Conservation (phyloP, 371 early-diverging fungal genomes). For the Mucor irregularis region DNA sequence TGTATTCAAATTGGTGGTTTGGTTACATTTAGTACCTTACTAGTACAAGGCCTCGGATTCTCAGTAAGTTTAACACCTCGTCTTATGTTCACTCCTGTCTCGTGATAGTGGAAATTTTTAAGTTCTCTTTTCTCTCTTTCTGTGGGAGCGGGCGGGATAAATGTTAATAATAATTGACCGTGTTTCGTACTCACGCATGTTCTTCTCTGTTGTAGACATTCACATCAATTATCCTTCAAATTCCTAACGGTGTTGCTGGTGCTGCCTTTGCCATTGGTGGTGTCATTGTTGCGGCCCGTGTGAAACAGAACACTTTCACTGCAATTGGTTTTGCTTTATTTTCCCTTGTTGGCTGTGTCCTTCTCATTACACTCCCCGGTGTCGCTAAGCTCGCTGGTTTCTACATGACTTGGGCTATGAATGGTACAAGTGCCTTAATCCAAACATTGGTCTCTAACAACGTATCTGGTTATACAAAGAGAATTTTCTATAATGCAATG, state of each 20-base stretch:
- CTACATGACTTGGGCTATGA: conserved; percentile 26
- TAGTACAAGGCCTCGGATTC: conserved; percentile 37
- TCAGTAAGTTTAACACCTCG: conserved; percentile 22
- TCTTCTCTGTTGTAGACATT: conserved; percentile 3
- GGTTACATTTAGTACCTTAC: conserved; percentile 31
- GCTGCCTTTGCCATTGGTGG: conserved; percentile 12
- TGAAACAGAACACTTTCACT: conserved; percentile 1
- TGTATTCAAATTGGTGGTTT: conserved; percentile 38
- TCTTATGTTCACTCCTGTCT: background rate
- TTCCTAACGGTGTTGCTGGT: conserved; percentile 26
- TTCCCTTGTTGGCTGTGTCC: conserved; percentile 20
- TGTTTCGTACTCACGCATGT: background rate
- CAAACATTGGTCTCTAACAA: conserved; percentile 25
- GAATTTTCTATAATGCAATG: conserved; percentile 21
- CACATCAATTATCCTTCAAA: conserved; percentile 25
- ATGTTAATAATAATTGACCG: background rate
- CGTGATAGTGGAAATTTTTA: no score
- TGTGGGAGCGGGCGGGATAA: no score
- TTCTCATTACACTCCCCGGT: conserved; percentile 19
- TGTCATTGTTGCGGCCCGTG: conserved; percentile 6
- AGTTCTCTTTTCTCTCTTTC: background rate
- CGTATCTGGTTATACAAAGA: conserved; percentile 29
- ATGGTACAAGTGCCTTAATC: conserved; percentile 9
- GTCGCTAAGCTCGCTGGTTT: conserved; percentile 21
- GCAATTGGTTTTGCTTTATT: background rate